Conservation (phyloP, 768 basidiomycete species). For the Suillus hirtellus region DNA sequence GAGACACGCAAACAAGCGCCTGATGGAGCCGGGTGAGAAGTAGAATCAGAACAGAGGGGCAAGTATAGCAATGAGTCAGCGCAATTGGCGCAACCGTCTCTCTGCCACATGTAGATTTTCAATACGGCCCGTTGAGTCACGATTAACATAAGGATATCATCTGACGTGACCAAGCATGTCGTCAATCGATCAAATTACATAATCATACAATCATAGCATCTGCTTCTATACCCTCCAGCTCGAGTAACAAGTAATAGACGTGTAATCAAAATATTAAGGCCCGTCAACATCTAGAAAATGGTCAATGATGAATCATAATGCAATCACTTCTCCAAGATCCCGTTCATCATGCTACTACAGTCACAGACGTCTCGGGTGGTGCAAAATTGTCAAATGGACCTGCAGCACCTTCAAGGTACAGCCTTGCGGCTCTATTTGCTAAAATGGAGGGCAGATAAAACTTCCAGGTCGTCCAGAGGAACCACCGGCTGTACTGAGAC, state of each 20-base stretch:
- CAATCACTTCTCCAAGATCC: conserved; percentile 1
- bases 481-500: conserved; percentile 61
- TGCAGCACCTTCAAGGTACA: conserved; percentile 47
- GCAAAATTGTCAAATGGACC: conserved; percentile 51
- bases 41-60: conserved; percentile 13
- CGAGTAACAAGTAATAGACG: not conserved
- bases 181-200: too few species aligned
- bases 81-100: conserved; percentile 2
- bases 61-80: conserved; percentile 13
- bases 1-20: conserved; percentile 2
- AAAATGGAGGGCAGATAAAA: conserved; percentile 57
- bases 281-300: conserved; percentile 3
- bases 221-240: not conserved
- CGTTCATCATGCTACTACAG: conserved; percentile 17
- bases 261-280: not conserved
- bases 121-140: not conserved
- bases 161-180: not conserved
- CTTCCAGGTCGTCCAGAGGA: conserved; percentile 69
- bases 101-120: conserved; percentile 6
- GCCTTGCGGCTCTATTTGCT: conserved; percentile 29
- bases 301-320: conserved; percentile 1
- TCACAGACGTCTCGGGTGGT: conserved; percentile 26
- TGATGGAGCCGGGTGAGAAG: not conserved
- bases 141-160: not conserved
- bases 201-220: not conserved